Evolutionary conservation across 1,284 basidiomycete species (phyloP).

Genomic region (Trichosporon inkin): DNA sequence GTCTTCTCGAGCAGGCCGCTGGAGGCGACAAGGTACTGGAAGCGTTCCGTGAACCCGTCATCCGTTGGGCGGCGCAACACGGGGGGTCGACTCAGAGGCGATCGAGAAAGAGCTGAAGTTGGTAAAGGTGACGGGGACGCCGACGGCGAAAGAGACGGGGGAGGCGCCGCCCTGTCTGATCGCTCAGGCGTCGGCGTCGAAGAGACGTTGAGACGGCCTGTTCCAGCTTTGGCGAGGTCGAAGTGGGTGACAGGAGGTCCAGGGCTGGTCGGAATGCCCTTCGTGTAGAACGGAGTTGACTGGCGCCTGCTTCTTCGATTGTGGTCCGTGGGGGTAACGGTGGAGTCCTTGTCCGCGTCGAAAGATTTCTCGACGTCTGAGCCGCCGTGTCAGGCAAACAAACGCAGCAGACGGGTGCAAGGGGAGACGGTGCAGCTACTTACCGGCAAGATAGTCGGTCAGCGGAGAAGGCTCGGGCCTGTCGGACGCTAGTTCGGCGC

Average conservation of each 20-base stretch:
- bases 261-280: not conserved
- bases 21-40: conserved; percentile 44
- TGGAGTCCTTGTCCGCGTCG: conserved; percentile 10
- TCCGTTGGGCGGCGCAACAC: conserved; percentile 1
- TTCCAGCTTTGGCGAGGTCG: not conserved
- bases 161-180: not conserved
- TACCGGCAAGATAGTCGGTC: conserved; percentile 22
- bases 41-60: conserved; percentile 38
- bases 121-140: not conserved
- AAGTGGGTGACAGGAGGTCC: conserved; percentile 5
- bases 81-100: not conserved
- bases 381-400: not conserved
- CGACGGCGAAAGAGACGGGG: not conserved
- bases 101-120: not conserved
- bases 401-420: not conserved
- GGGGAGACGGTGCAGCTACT: not conserved
- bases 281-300: conserved; percentile 3
- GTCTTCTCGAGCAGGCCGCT: conserved; percentile 39
- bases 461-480: conserved; percentile 16
- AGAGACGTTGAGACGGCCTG: not conserved
- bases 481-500: conserved; percentile 1
- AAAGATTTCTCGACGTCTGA: conserved; percentile 23
- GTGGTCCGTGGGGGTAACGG: not conserved
- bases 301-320: conserved; percentile 1
- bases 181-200: not conserved